Evolutionary conservation across 768 basidiomycete genomes (phyloP), one percentile per base, ranked within the genome.

Genomic region (Mycena filopes): DNA sequence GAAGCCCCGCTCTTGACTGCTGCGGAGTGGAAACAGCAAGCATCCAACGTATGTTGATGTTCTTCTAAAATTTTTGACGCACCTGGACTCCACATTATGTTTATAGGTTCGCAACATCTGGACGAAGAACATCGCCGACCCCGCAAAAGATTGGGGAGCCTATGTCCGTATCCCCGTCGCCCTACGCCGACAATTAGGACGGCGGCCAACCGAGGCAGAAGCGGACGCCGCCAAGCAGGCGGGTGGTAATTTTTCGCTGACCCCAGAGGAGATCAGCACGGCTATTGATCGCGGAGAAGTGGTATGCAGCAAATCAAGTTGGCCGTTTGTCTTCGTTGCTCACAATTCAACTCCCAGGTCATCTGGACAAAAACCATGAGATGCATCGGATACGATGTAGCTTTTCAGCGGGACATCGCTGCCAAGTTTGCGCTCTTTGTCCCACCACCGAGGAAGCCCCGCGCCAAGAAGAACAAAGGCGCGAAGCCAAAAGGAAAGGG

Each of bases 21-120:
- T 9, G 57, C 66, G 47, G 78, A 79, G 65, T 80, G 77, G 77
- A 56, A 56, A 20, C 65, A 60, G 18, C 65, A 66, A 29, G 15
- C 58, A 0, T 21, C 41, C 1, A 28, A 55, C 21, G 65, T 56
- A 10, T 7, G 45, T 38, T 25, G 9, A 41, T 16, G 23, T 43
- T 12, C 46, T 48, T 15, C n/a, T 33, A 4, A 33, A 33, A 12
- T 7, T 40, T 23, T 20, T 15, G 20, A 7, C 20, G 11, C 20
- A 2, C 7, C 25, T 48, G 49, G 8, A 36, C 16, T 20, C 2
- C 23, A 12, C n/a, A 33, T 33, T 12, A 33, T 33, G 33, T 33
- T 7, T 12, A 43, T 47, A 66, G 65, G 65, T 66, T 4, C 46
- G 26, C 9, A 49, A 43, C 28, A 51, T 10, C 7, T 66, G 65